These are phyloP conservation scores for Oryza longistaminata DNA, from an alignment of 176 grass and related monocot species.

Conservation along the genomic window DNA sequence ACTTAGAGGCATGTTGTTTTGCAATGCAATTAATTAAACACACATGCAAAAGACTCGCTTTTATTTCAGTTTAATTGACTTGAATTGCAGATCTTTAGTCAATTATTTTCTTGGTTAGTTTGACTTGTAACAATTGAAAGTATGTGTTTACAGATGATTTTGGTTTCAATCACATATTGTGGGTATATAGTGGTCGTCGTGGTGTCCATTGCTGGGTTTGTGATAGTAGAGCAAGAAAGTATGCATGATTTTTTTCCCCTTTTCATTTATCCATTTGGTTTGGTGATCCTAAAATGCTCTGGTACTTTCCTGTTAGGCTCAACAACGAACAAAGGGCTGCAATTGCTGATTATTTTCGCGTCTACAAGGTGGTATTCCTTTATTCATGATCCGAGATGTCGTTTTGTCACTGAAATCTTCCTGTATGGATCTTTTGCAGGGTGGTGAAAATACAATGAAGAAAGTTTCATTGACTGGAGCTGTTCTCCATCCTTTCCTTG, in stretches of 20 bases:
- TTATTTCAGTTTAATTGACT: not conserved
- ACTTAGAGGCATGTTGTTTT: constrained; percentile 71
- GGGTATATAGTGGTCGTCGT: constrained; percentile 93
- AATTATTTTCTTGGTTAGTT: not conserved
- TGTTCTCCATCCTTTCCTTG: constrained; percentile 87
- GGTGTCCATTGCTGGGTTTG: constrained; percentile 99
- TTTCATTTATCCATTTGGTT: constrained; percentile 10
- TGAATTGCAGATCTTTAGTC: not conserved
- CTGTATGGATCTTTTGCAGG: constrained; percentile 45
- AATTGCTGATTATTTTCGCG: constrained; percentile 83
- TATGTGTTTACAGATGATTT: constrained; percentile 74
- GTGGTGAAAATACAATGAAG: constrained; percentile 74
- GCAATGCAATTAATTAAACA: not conserved
- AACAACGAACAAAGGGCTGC: constrained; percentile 90
- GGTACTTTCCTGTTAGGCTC: constrained; percentile 52
- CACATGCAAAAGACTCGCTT: not conserved
- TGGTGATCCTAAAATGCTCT: constrained; percentile 18
- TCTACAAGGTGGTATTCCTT: constrained; percentile 71
- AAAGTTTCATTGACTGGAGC: constrained; percentile 77
- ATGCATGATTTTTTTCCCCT: not conserved
- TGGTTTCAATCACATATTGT: constrained; percentile 93
- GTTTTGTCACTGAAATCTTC: not conserved
- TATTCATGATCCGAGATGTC: not conserved
- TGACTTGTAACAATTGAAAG: constrained; percentile 6
- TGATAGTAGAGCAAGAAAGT: constrained; percentile 93